Conservation (phyloP, 2,329 filamentous ascomycete species). For the Onygenales sp. region DNA sequence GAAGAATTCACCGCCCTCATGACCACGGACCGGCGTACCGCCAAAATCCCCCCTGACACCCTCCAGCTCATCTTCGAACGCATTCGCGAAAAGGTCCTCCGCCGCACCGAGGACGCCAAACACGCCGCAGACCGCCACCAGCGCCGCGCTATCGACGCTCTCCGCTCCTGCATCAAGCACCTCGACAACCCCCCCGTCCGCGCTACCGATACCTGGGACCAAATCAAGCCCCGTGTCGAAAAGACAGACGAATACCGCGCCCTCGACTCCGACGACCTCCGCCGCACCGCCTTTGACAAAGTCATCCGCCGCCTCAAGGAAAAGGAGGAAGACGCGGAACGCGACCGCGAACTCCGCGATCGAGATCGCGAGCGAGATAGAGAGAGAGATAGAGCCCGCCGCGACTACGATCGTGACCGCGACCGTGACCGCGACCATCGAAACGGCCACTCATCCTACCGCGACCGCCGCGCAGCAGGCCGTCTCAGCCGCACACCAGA, state of each 20-base stretch:
- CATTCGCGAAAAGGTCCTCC: constrained; percentile 75
- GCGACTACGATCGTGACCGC: constrained; percentile 45
- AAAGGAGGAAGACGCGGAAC: constrained; percentile 73
- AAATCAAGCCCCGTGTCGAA: constrained; percentile 68
- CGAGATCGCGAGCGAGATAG: constrained; percentile 45
- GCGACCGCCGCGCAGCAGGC: constrained; percentile 32
- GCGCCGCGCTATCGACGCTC: constrained; percentile 70
- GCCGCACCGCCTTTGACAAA: constrained; percentile 81
- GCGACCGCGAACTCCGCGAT: constrained; percentile 49
- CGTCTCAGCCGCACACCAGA: constrained; percentile 82
- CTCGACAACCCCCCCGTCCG: constrained; percentile 69
- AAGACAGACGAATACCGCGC: constrained; percentile 77
- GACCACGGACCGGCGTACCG: constrained; percentile 77
- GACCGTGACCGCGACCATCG: constrained; percentile 44
- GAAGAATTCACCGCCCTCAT: constrained; percentile 80
- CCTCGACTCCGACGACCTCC: constrained; percentile 71
- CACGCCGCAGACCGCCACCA: constrained; percentile 74
- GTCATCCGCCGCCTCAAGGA: constrained; percentile 83
- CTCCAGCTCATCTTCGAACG: constrained; percentile 76
- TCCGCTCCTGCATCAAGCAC: constrained; percentile 80
- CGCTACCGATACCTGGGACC: constrained; percentile 75
- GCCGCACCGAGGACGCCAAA: constrained; percentile 75
- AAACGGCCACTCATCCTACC: constrained; percentile 27
- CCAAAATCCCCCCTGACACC: constrained; percentile 72
- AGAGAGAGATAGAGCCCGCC: constrained; percentile 31